A percentile compares a stretch with the other conserved stretches of the same genome.
Evolutionary conservation across 192 early-diverging fungal genomes (phyloP).

Genomic region (Coemansia sp.): DNA sequence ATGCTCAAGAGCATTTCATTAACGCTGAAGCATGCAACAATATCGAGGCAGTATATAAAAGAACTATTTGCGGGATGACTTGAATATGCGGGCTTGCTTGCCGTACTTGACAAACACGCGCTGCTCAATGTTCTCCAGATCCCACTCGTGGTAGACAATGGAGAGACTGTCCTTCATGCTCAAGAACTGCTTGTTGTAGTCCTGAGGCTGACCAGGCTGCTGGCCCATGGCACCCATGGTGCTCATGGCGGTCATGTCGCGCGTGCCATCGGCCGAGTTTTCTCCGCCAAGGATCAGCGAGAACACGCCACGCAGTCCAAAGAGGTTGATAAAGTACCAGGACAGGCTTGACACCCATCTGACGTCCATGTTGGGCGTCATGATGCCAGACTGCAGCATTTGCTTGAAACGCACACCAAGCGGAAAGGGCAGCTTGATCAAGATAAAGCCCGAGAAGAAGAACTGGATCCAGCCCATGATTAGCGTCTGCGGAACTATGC

Average conservation of each 20-base stretch:
- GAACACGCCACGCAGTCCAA: slow-evolving; percentile 90
- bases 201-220: slow-evolving; percentile 75
- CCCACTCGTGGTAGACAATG: slow-evolving; percentile 77
- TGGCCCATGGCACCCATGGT: slow-evolving; percentile 71
- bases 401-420: slow-evolving; percentile 94
- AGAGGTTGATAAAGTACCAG: slow-evolving; percentile 98
- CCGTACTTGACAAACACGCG: slow-evolving; percentile 76
- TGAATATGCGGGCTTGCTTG: slow-evolving; percentile 42
- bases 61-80: slow-evolving; percentile 29
- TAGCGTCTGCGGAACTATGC: slow-evolving; percentile 95
- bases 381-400: slow-evolving; percentile 95
- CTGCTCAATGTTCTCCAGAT: slow-evolving; percentile 74
- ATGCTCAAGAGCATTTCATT: too few relatives aligned
- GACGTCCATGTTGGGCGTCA: slow-evolving; percentile 95
- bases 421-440: slow-evolving; percentile 95
- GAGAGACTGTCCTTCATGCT: slow-evolving; percentile 83
- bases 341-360: slow-evolving; percentile 95
- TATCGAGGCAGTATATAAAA: too few relatives aligned
- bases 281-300: slow-evolving; percentile 87
- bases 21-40: too few relatives aligned
- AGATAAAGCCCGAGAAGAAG: slow-evolving; percentile 96
- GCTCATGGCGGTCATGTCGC: slow-evolving; percentile 91
- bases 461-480: slow-evolving; percentile 99
- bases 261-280: slow-evolving; percentile 78
- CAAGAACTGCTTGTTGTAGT: slow-evolving; percentile 81